Evolutionary conservation across 768 basidiomycete species (phyloP).

Genomic region (Pholiota microspora): DNA sequence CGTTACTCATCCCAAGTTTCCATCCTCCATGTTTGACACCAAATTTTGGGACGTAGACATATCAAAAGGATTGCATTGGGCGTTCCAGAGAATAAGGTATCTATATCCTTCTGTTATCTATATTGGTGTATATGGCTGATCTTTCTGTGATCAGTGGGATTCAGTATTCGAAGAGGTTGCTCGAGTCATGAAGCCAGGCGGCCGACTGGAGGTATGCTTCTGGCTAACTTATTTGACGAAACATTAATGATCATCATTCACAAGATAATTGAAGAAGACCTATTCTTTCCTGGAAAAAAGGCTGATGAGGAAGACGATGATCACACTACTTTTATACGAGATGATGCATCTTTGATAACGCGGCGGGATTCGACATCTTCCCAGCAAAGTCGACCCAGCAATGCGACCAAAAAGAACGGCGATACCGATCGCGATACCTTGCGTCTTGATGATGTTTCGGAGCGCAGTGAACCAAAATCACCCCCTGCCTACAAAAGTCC

Average conservation of each 20-base stretch:
- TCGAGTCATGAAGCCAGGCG: constrained; percentile 73
- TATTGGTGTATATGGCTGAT: not conserved
- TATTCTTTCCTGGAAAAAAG: constrained; percentile 64
- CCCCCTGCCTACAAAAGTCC: not conserved
- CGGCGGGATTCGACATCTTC: constrained; percentile 17
- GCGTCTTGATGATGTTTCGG: constrained; percentile 2
- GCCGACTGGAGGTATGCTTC: constrained; percentile 58
- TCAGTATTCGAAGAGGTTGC: constrained; percentile 63
- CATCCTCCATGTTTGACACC: constrained; percentile 2
- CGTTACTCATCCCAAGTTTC: too few relatives aligned
- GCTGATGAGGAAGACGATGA: constrained; percentile 34
- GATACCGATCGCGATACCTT: not conserved
- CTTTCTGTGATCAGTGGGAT: constrained; percentile 54
- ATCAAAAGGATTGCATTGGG: constrained; percentile 71
- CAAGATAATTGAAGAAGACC: constrained; percentile 72
- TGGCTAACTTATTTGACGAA: not conserved
- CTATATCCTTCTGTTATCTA: constrained; percentile 13
- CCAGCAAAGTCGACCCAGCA: constrained; percentile 6
- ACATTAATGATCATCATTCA: not conserved
- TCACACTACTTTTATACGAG: constrained; percentile 24
- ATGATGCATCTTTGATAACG: constrained; percentile 22
- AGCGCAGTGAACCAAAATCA: constrained; percentile 1
- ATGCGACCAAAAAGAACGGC: not conserved
- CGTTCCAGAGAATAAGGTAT: constrained; percentile 73
- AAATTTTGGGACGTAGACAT: constrained; percentile 38